Percentiles rank a stretch among this genome's conserved stretches.
Evolutionary conservation across 1,139 yeast species (phyloP).

Genomic region (Pichia sp.): DNA sequence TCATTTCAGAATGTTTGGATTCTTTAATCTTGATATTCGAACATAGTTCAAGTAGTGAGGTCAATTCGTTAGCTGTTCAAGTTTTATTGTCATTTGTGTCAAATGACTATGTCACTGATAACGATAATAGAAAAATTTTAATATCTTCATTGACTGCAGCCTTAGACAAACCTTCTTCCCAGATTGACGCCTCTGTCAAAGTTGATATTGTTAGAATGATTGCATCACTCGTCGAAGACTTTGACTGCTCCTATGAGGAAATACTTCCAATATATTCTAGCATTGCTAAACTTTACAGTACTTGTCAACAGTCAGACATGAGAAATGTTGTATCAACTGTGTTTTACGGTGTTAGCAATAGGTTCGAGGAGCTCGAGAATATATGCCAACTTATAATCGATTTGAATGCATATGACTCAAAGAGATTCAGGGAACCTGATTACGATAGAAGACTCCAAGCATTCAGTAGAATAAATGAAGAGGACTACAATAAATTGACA

Average conservation of each 20-base stretch:
- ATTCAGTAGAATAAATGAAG: slow-evolving; percentile 61
- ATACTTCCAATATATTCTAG: slow-evolving; percentile 51
- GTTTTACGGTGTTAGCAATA: slow-evolving; percentile 55
- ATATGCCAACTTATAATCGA: slow-evolving; percentile 53
- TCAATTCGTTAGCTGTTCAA: slow-evolving; percentile 51
- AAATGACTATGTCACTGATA: slow-evolving; percentile 55
- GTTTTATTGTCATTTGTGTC: slow-evolving; percentile 54
- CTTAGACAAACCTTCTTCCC: slow-evolving; percentile 57
- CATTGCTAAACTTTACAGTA: slow-evolving; percentile 56
- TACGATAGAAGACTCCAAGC: slow-evolving; percentile 71
- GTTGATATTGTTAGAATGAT: slow-evolving; percentile 58
- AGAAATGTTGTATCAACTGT: slow-evolving; percentile 59
- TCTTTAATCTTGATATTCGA: slow-evolving; percentile 50
- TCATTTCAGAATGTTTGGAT: slow-evolving; percentile 51
- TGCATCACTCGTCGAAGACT: slow-evolving; percentile 33
- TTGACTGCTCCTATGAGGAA: slow-evolving; percentile 51
- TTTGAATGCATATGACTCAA: slow-evolving; percentile 63
- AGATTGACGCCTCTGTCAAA: slow-evolving; percentile 52
- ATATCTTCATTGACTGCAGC: slow-evolving; percentile 58
- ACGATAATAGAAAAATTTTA: slow-evolving; percentile 51
- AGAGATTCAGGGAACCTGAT: slow-evolving; percentile 70
- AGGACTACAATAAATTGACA: slow-evolving; percentile 40
- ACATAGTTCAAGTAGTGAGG: slow-evolving; percentile 42
- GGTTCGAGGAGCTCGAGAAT: slow-evolving; percentile 41
- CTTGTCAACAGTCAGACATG: slow-evolving; percentile 54